Percentiles rank a stretch among this genome's conserved stretches.
These are phyloP conservation scores for Fraxinus dipetala DNA, from an alignment of 305 asterid genomes.

Conservation along the genomic window DNA sequence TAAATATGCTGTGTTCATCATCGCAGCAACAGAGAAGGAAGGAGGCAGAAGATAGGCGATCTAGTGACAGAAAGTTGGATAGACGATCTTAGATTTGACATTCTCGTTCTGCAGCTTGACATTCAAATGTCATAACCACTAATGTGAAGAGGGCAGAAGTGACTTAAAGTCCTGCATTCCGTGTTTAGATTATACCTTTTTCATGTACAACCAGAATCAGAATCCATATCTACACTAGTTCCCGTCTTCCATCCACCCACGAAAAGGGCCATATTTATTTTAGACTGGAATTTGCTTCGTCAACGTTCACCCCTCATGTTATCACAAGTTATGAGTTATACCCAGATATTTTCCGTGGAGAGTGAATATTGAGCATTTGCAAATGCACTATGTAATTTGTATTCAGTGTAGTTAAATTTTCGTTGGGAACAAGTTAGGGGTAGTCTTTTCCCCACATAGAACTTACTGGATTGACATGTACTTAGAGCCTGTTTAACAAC, in stretches of 20 bases:
- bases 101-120: background rate
- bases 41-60: slow-evolving; percentile 82
- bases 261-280: background rate
- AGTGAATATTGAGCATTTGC: background rate
- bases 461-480: background rate
- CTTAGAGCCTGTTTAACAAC: background rate
- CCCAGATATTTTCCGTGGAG: background rate
- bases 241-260: background rate
- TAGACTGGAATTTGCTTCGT: background rate
- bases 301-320: background rate
- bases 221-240: background rate
- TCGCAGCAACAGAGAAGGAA: slow-evolving; percentile 74
- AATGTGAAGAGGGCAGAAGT: slow-evolving; percentile 12
- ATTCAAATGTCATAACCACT: background rate
- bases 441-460: background rate
- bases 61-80: slow-evolving; percentile 67
- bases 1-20: background rate
- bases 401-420: background rate
- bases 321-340: background rate
- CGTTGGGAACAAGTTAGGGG: background rate
- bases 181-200: background rate
- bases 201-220: background rate
- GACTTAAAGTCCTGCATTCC: background rate
- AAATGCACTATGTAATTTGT: background rate
- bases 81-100: slow-evolving; percentile 53